Evolutionary conservation across 148 eudicot species (phyloP).

Genomic region (Pouteria glomerata): DNA sequence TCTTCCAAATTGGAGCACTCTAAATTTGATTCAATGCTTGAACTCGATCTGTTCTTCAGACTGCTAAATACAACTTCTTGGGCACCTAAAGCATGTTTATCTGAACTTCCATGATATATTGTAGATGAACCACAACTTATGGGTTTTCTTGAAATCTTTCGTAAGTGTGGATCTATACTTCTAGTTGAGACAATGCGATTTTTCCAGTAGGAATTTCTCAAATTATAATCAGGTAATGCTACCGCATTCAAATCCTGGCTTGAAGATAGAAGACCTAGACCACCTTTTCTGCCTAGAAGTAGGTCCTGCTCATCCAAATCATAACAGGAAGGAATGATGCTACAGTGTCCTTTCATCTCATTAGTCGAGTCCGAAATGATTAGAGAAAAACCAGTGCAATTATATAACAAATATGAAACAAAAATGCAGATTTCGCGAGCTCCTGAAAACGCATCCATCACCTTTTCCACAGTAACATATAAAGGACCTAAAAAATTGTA

Average conservation of each 20-base stretch:
- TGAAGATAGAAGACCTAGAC: constrained; percentile 61
- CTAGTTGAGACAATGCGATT: constrained; percentile 28
- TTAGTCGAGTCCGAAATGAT: constrained; percentile 47
- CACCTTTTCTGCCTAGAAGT: constrained; percentile 45
- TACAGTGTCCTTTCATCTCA: constrained; percentile 48
- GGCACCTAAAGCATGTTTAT: constrained; percentile 19
- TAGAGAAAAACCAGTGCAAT: constrained; percentile 74
- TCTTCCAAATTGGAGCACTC: constrained; percentile 22
- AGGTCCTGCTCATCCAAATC: constrained; percentile 47
- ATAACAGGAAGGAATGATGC: constrained; percentile 75
- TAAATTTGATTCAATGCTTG: constrained; percentile 32
- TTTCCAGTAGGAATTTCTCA: constrained; percentile 22
- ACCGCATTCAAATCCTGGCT: constrained; percentile 26
- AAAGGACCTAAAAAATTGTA: constrained; percentile 50
- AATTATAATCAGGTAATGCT: constrained; percentile 22
- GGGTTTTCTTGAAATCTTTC: constrained; percentile 23
- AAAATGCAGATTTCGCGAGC: constrained; percentile 84
- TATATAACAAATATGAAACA: constrained; percentile 81
- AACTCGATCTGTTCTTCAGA: constrained; percentile 15
- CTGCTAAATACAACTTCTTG: constrained; percentile 18
- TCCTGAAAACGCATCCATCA: constrained; percentile 79
- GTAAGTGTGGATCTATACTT: constrained; percentile 14
- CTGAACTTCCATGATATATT: constrained; percentile 16
- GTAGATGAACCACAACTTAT: constrained; percentile 21
- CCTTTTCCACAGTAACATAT: constrained; percentile 65